Conservation (phyloP, 225 moss, liverwort and hornwort species). For the Sphagnum tenellum region DNA sequence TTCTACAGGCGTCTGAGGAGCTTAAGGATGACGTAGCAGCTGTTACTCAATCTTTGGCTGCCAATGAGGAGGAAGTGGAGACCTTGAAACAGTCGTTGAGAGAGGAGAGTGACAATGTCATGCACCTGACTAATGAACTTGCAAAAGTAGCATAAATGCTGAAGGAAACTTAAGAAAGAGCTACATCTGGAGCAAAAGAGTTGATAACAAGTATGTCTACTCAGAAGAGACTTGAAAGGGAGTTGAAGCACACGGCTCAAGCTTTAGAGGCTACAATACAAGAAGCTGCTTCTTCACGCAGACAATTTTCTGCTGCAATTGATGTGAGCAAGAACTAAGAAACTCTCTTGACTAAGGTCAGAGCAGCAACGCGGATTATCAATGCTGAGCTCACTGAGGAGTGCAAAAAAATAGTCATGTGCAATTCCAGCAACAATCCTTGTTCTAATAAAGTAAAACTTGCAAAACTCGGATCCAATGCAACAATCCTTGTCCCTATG, state of each 20-base stretch:
- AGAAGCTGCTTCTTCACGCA: constrained; percentile 31
- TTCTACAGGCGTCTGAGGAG: not conserved
- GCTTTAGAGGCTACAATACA: constrained; percentile 39
- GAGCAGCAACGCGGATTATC: constrained; percentile 28
- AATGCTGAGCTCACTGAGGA: constrained; percentile 37
- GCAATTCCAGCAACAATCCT: too few relatives aligned
- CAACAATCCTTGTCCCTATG: too few relatives aligned
- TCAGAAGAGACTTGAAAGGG: constrained; percentile 35
- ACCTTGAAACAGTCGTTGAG: not conserved
- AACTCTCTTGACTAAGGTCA: constrained; percentile 36
- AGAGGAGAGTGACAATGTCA: constrained; percentile 22
- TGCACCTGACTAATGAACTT: constrained; percentile 16
- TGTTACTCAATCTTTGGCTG: not conserved
- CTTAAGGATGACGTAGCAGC: not conserved
- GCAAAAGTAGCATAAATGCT: constrained; percentile 19
- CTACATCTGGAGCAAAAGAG: too few relatives aligned
- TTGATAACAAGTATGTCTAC: too few relatives aligned
- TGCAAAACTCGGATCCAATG: too few relatives aligned
- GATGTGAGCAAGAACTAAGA: constrained; percentile 40
- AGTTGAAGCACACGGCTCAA: constrained; percentile 25
- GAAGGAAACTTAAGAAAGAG: constrained; percentile 10
- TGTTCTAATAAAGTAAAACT: too few relatives aligned
- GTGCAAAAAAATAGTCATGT: constrained; percentile 35
- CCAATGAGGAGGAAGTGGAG: not conserved
- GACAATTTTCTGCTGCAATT: constrained; percentile 42